phyloP scores from a whole-genome alignment of 306 rosid genomes.

The Alnus glutinosa region DNA sequence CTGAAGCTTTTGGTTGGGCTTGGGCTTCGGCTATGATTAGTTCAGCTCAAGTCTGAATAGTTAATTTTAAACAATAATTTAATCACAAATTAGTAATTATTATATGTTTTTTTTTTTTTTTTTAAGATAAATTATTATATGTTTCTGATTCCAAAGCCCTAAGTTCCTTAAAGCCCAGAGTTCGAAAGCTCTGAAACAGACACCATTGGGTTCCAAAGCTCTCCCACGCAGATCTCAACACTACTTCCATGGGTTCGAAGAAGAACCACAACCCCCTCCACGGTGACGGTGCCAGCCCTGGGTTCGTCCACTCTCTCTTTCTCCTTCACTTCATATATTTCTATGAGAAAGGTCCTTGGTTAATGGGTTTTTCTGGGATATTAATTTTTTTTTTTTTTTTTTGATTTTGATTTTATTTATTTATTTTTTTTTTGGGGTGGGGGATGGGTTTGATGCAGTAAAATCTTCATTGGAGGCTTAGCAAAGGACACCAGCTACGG shows the following conservation, averaged over 20 bases:
- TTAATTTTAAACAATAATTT: neutral
- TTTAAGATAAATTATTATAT: no score
- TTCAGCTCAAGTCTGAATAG: no score
- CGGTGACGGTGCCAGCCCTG: constrained; percentile 90
- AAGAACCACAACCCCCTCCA: constrained; percentile 61
- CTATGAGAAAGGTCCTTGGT: neutral
- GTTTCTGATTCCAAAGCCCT: neutral
- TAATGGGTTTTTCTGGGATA: neutral
- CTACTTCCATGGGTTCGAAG: constrained; percentile 57
- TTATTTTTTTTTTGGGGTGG: no score
- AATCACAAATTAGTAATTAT: no score
- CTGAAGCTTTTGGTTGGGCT: no score
- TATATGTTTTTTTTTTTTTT: no score
- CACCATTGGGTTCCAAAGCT: neutral
- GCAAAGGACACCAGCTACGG: constrained; percentile 84
- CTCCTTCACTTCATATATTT: neutral
- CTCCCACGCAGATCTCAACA: neutral
- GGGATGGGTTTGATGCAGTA: constrained; percentile 42
- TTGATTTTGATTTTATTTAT: no score
- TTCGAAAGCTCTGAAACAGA: no score
- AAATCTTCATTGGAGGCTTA: constrained; percentile 94
- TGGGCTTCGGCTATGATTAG: no score
- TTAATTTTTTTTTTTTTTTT: neutral
- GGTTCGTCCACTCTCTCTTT: constrained; percentile 40
- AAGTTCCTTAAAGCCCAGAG: neutral